Base-by-base conservation (phyloP, 306 rosid species). In the Luffa acutangula region DNA sequence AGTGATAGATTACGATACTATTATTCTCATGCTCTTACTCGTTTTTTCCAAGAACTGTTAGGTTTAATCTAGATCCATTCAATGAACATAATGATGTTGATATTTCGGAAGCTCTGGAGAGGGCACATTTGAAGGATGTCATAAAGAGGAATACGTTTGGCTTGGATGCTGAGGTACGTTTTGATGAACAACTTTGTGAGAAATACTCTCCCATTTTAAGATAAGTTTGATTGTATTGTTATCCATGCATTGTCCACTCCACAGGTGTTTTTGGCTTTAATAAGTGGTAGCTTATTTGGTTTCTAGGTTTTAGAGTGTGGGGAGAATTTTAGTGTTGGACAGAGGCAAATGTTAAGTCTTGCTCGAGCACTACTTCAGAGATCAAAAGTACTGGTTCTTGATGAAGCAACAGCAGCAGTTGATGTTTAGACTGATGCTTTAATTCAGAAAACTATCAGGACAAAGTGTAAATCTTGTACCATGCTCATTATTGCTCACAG, bases 371-470 rank as follows among this genome's bases (percentile, higher is more conserved):
- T 94, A 78, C 84, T 94, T 77, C 83, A 92, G 73, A 87, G 93
- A 85, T 90, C 98, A 10, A 94, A 90, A 87, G 89, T 94, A 77
- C 91, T 94, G 9, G 97, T 94, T 53, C 89, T 94, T 33, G 98
- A 94, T 53, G 98, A 94, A 87, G 98, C 98, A 49, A 94, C 98
- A 42, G 98, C 97, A 52, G 92, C 98, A 45, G 97, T 94, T 33
- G 98, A 94, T 85, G 98, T 94, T 73, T 79, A 96, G 87, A 94
- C 98, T n/a, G 98, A 94, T 80, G 92, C 97, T 56, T 93, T 92
- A 56, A 90, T 94, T 71, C 98, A 94, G 87, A 91, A 92, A 87
- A 92, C 98, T 34, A 94, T 94, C 76, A 84, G 98, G 48, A 91
- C 89, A 81, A 94, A 92, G 82, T 94, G 92, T 56, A 89, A 88